A percentile compares a stretch with the other conserved stretches of the same genome.
These are phyloP conservation scores for Pythium brachiatum DNA, from an alignment of 352 stramenopile species.

Conservation along the genomic window DNA sequence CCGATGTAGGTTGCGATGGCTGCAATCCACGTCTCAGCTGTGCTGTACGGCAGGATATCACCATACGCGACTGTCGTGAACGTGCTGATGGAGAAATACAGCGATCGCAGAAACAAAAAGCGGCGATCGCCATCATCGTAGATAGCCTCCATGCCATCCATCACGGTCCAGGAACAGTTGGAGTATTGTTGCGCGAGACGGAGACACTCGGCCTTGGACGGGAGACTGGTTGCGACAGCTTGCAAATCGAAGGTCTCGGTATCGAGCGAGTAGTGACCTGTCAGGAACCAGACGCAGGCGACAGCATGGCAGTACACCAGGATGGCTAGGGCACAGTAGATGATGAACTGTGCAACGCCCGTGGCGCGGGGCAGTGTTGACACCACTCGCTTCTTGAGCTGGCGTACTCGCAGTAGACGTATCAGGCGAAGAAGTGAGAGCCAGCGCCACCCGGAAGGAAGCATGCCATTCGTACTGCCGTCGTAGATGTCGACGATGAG, in stretches of 20 bases:
- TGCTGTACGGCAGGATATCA: conserved; percentile 31
- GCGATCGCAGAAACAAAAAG: conserved; percentile 25
- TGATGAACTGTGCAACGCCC: conserved; percentile 28
- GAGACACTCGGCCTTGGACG: conserved; percentile 25
- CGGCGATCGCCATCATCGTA: conserved; percentile 13
- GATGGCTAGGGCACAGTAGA: conserved; percentile 29
- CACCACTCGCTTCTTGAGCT: conserved; percentile 19
- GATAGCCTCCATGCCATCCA: conserved; percentile 23
- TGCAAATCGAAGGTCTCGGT: neutral
- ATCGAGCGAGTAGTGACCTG: conserved; percentile 20
- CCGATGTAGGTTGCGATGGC: conserved; percentile 23
- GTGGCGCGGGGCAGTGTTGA: conserved; percentile 18
- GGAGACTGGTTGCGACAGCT: neutral
- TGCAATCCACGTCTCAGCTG: conserved; percentile 23
- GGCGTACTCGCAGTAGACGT: conserved; percentile 26
- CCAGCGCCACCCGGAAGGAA: conserved; percentile 17
- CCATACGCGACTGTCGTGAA: conserved; percentile 37
- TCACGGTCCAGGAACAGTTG: conserved; percentile 32
- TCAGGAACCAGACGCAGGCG: conserved; percentile 28
- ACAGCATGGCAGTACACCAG: conserved; percentile 31
- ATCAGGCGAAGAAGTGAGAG: conserved; percentile 27
- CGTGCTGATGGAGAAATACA: conserved; percentile 35
- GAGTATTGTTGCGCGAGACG: conserved; percentile 20
- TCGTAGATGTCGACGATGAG: conserved; percentile 26
- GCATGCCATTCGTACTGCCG: conserved; percentile 8